A percentile compares a stretch with the other conserved stretches of the same genome.
Evolutionary conservation across 1,284 basidiomycete genomes (phyloP).

Genomic region (Naganishia albida): DNA sequence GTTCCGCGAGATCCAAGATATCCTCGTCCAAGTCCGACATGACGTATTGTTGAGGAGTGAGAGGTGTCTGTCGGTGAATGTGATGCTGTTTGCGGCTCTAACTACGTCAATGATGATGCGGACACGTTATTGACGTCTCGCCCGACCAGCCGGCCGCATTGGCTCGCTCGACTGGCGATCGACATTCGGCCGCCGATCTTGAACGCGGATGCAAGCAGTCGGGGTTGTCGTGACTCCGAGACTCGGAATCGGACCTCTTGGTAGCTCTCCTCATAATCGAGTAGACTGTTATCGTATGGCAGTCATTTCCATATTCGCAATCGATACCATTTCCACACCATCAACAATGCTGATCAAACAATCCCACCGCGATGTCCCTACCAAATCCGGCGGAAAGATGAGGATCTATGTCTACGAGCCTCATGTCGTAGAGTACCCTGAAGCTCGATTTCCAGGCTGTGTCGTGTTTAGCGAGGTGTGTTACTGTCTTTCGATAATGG

Average conservation of each 20-base stretch:
- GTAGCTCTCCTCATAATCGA: too few relatives aligned
- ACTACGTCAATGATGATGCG: background rate
- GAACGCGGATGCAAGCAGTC: background rate
- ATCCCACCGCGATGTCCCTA: slow-evolving; percentile 71
- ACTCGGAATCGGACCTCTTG: too few relatives aligned
- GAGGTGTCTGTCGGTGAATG: background rate
- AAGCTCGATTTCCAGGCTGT: slow-evolving; percentile 55
- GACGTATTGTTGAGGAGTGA: background rate
- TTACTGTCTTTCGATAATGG: background rate
- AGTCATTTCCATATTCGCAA: background rate
- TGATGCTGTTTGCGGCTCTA: too few relatives aligned
- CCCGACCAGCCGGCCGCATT: slow-evolving; percentile 2
- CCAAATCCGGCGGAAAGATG: slow-evolving; percentile 66
- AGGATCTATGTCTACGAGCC: slow-evolving; percentile 60
- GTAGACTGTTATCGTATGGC: background rate
- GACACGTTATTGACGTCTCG: slow-evolving; percentile 3
- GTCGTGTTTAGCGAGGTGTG: slow-evolving; percentile 46
- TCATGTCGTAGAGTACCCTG: slow-evolving; percentile 51
- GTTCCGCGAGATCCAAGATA: slow-evolving; percentile 30
- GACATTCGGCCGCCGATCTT: background rate
- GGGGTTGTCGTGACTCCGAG: too few relatives aligned
- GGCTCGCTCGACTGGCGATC: background rate
- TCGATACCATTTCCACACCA: background rate
- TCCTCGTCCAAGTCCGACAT: slow-evolving; percentile 32
- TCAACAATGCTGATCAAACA: slow-evolving; percentile 74